Evolutionary conservation across 441 rosid genomes (phyloP).

Genomic region (Gossypium gossypioides): DNA sequence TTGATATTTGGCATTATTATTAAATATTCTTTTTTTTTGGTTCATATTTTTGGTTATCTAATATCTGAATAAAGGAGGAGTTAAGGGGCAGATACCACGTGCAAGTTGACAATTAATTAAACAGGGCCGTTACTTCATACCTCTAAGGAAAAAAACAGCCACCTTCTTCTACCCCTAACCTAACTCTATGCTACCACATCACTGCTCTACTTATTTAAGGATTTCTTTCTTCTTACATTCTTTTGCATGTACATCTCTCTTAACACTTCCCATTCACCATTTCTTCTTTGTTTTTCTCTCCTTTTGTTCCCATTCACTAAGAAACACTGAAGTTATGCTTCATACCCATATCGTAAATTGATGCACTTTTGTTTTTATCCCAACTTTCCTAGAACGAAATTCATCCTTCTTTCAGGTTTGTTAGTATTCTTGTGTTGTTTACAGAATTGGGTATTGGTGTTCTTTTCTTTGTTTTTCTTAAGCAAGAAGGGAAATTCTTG

Average conservation of each 20-base stretch:
- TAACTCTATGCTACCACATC: slow-evolving; percentile 25
- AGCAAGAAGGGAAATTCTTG: background rate
- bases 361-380: slow-evolving; percentile 19
- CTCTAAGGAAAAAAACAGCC: slow-evolving; percentile 9
- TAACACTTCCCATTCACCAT: too few relatives aligned
- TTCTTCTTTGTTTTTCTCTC: background rate
- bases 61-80: too few relatives aligned
- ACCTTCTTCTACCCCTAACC: slow-evolving; percentile 42
- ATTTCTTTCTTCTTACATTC: background rate
- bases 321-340: slow-evolving; percentile 2
- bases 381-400: slow-evolving; percentile 12
- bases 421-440: background rate
- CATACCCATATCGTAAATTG: slow-evolving; percentile 9
- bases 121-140: slow-evolving; percentile 21
- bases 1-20: too few relatives aligned
- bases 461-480: background rate
- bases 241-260: background rate
- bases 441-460: slow-evolving; percentile 11
- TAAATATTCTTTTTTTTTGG: too few relatives aligned
- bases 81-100: slow-evolving; percentile 53
- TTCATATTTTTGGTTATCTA: too few relatives aligned
- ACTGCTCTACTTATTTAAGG: background rate
- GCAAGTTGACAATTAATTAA: slow-evolving; percentile 27
- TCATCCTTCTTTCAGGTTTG: slow-evolving; percentile 10
- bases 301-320: background rate